These are phyloP conservation scores for Aspergillus proliferans DNA, from an alignment of 2,329 filamentous ascomycete species.

Conservation along the genomic window DNA sequence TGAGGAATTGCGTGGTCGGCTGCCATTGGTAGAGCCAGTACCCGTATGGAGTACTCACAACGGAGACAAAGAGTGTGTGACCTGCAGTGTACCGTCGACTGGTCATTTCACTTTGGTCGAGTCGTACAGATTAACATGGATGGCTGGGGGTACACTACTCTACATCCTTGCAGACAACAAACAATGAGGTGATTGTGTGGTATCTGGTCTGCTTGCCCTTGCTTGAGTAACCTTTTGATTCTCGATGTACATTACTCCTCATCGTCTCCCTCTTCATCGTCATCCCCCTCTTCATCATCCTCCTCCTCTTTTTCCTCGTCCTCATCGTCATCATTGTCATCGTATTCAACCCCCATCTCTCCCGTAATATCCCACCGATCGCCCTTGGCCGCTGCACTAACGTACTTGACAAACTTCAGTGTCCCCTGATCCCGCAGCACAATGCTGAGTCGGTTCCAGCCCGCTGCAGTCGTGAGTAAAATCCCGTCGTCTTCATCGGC, in stretches of 20 bases:
- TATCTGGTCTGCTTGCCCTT: neutral
- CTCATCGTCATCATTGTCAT: constrained; percentile 43
- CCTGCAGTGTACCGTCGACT: too few relatives aligned
- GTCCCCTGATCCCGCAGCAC: constrained; percentile 81
- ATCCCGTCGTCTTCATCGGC: constrained; percentile 68
- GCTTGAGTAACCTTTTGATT: neutral
- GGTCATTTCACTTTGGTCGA: too few relatives aligned
- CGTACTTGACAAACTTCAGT: constrained; percentile 93
- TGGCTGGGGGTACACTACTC: too few relatives aligned
- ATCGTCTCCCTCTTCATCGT: constrained; percentile 8
- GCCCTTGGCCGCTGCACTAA: constrained; percentile 72
- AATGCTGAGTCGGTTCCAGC: constrained; percentile 88
- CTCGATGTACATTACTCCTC: neutral
- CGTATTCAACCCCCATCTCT: constrained; percentile 63
- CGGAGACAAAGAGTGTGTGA: too few relatives aligned
- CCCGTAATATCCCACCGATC: constrained; percentile 90
- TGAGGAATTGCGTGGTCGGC: too few relatives aligned
- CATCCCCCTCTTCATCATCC: constrained; percentile 15
- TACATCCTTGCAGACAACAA: neutral
- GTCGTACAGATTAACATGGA: too few relatives aligned
- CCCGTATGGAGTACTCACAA: too few relatives aligned
- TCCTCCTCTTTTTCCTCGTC: constrained; percentile 28
- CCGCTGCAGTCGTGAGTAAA: constrained; percentile 61
- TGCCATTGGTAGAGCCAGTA: too few relatives aligned
- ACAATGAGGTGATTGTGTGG: neutral